Conservation (phyloP, 805 yeast genomes). For the Scheffersomyces ergatensis region DNA sequence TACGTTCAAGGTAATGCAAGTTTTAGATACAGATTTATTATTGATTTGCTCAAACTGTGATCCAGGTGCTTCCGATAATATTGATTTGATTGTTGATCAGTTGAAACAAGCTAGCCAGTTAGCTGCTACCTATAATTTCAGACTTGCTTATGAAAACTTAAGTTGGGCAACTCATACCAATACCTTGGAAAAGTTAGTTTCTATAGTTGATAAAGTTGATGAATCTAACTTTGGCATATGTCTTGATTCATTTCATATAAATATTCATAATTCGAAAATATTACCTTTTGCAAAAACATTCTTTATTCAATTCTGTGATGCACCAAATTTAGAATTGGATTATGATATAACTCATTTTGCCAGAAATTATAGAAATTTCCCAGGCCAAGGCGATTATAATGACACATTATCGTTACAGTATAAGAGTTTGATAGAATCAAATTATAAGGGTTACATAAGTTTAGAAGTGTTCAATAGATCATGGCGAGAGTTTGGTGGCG, state of each 20-base stretch:
- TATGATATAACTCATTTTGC: constrained; percentile 8
- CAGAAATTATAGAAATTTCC: constrained; percentile 11
- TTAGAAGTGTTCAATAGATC: constrained; percentile 13
- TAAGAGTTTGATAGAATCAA: constrained; percentile 3
- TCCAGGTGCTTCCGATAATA: constrained; percentile 6
- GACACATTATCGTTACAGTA: constrained; percentile 2
- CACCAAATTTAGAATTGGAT: constrained; percentile 8
- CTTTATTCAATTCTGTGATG: constrained; percentile 24
- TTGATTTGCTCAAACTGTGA: constrained; percentile 12
- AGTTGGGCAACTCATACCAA: constrained; percentile 21
- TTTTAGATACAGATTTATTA: constrained; percentile 8
- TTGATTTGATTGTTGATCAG: constrained; percentile 9
- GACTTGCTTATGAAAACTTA: constrained; percentile 23
- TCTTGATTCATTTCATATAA: constrained; percentile 25
- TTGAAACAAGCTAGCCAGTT: constrained; percentile 10
- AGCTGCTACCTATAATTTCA: constrained; percentile 12
- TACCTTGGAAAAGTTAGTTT: constrained; percentile 13
- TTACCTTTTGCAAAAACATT: constrained; percentile 12
- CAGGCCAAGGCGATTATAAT: constrained; percentile 12
- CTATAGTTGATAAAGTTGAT: constrained; percentile 15
- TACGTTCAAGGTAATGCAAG: constrained; percentile 5
- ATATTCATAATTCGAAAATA: constrained; percentile 2
- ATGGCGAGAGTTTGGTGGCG: constrained; percentile 5
- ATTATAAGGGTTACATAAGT: constrained; percentile 12
- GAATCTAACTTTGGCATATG: constrained; percentile 22